These are phyloP conservation scores for Crithidia expoeki DNA, from an alignment of 208 protist species.

Conservation along the genomic window DNA sequence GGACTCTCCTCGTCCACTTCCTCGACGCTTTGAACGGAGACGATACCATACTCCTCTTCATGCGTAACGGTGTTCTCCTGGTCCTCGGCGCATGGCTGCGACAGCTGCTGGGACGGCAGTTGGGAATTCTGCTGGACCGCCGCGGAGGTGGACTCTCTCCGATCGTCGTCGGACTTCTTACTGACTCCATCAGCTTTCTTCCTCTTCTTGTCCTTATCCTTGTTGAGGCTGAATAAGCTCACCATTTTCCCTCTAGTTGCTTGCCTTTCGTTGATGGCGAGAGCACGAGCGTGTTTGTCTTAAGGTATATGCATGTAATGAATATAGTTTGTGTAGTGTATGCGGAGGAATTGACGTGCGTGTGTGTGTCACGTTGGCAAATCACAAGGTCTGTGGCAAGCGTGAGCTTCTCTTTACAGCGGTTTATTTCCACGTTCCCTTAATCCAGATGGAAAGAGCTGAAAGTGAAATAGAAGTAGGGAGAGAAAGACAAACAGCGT, in stretches of 20 bases:
- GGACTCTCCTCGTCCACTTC: not conserved
- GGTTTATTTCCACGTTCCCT: too few species aligned
- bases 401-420: too few species aligned
- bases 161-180: slow-evolving; percentile 2
- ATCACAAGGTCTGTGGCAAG: too few species aligned
- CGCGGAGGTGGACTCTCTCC: not conserved
- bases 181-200: not conserved
- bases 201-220: slow-evolving; percentile 15
- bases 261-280: not conserved
- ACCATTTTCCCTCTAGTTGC: slow-evolving; percentile 14
- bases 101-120: not conserved
- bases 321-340: too few species aligned
- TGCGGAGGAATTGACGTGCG: too few species aligned
- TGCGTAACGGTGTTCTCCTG: not conserved
- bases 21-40: not conserved
- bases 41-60: not conserved
- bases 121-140: not conserved
- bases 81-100: not conserved
- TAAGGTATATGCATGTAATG: too few species aligned
- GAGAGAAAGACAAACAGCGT: too few species aligned
- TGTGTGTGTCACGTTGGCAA: too few species aligned
- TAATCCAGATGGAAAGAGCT: too few species aligned
- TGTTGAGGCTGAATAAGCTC: slow-evolving; percentile 10
- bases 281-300: not conserved
- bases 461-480: too few species aligned